Evolutionary conservation across 2,329 filamentous ascomycete genomes (phyloP).

Genomic region (Hypoxylon sp.): DNA sequence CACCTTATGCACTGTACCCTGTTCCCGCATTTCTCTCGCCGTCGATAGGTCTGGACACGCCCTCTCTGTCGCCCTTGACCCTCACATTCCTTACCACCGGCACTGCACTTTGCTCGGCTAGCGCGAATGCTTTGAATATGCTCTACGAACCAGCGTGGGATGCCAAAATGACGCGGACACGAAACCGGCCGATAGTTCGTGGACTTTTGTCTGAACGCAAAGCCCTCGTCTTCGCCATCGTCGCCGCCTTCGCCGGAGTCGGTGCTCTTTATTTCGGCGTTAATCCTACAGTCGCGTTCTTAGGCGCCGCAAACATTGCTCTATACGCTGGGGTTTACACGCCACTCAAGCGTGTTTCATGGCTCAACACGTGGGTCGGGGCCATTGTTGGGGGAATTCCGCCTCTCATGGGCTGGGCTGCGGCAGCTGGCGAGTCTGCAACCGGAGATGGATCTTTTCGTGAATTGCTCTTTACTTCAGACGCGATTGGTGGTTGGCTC

Average conservation of each 20-base stretch:
- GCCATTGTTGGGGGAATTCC: slow-evolving; percentile 94
- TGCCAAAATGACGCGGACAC: slow-evolving; percentile 92
- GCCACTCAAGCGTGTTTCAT: slow-evolving; percentile 88
- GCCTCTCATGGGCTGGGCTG: slow-evolving; percentile 97
- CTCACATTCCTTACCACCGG: slow-evolving; percentile 92
- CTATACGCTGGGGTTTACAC: slow-evolving; percentile 96
- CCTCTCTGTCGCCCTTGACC: slow-evolving; percentile 90
- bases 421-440: slow-evolving; percentile 89
- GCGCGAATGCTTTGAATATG: slow-evolving; percentile 97
- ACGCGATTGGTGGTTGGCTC: slow-evolving; percentile 87
- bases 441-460: slow-evolving; percentile 81
- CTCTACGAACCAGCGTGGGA: slow-evolving; percentile 93
- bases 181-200: slow-evolving; percentile 89
- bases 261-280: slow-evolving; percentile 87
- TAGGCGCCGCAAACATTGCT: slow-evolving; percentile 87
- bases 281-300: slow-evolving; percentile 90
- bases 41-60: slow-evolving; percentile 72
- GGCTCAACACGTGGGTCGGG: slow-evolving; percentile 94
- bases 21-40: slow-evolving; percentile 87
- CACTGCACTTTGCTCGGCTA: slow-evolving; percentile 89
- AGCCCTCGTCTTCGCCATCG: slow-evolving; percentile 84
- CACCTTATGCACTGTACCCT: slow-evolving; percentile 92
- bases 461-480: slow-evolving; percentile 79
- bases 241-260: slow-evolving; percentile 78
- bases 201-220: slow-evolving; percentile 79